These are phyloP conservation scores for Blastomyces silverae DNA, from an alignment of 2,329 filamentous ascomycete genomes.

Conservation along the genomic window DNA sequence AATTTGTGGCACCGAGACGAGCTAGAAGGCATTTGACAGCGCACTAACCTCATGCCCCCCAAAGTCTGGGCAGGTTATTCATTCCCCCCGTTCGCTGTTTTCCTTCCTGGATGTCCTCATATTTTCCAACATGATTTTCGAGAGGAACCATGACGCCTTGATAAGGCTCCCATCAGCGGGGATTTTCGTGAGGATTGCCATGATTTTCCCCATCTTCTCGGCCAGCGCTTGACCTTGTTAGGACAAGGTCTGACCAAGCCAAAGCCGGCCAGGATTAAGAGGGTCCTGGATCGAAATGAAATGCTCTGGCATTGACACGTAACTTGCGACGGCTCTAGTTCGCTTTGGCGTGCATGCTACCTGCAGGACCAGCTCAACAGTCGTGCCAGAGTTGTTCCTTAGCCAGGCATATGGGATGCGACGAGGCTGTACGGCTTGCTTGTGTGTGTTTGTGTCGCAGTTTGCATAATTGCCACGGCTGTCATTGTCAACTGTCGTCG, in stretches of 20 bases:
- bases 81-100: neutral
- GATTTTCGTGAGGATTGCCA: neutral
- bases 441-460: neutral
- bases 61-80: neutral
- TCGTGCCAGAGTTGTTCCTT: slow-evolving; percentile 11
- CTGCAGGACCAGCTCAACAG: slow-evolving; percentile 23
- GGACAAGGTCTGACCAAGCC: slow-evolving; percentile 9
- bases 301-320: slow-evolving; percentile 29
- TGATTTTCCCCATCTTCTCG: neutral
- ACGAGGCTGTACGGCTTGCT: neutral
- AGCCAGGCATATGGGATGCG: neutral
- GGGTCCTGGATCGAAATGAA: slow-evolving; percentile 27
- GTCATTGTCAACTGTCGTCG: slow-evolving; percentile 24
- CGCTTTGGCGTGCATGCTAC: slow-evolving; percentile 18
- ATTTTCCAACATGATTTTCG: neutral
- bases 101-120: no score
- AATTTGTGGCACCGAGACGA: neutral
- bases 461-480: slow-evolving; percentile 22
- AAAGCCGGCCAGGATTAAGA: slow-evolving; percentile 25
- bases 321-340: slow-evolving; percentile 20
- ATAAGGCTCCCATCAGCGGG: neutral
- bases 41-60: neutral
- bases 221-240: slow-evolving; percentile 10
- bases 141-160: slow-evolving; percentile 3
- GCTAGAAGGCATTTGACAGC: neutral